phyloP scores from a whole-genome alignment of 768 basidiomycete genomes.

The Xerocomellus chrysenteron region DNA sequence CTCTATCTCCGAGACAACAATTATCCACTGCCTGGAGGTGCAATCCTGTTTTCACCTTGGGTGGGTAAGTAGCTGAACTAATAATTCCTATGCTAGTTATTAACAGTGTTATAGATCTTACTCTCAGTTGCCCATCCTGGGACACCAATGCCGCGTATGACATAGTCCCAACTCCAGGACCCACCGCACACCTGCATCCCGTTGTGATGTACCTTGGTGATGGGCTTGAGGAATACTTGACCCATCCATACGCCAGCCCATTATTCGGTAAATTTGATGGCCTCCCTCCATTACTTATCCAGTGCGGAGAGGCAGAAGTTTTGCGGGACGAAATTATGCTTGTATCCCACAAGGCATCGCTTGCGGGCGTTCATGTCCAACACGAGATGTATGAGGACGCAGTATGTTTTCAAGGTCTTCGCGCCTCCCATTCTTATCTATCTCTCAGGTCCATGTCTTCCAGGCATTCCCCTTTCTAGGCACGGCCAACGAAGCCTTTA shows the following conservation, averaged over 20 bases:
- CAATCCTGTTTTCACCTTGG: constrained; percentile 93
- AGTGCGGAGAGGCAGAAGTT: constrained; percentile 92
- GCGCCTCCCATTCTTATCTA: not conserved
- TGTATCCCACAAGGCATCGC: constrained; percentile 87
- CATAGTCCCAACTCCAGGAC: constrained; percentile 69
- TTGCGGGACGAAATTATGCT: constrained; percentile 92
- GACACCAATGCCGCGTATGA: constrained; percentile 88
- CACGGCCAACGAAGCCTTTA: constrained; percentile 61
- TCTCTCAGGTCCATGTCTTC: constrained; percentile 79
- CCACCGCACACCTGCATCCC: constrained; percentile 87
- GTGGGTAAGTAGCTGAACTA: constrained; percentile 61
- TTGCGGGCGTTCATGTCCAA: constrained; percentile 80
- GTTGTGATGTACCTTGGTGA: constrained; percentile 92
- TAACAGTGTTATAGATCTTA: constrained; percentile 59
- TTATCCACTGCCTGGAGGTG: constrained; percentile 81
- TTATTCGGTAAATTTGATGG: constrained; percentile 87
- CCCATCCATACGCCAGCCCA: constrained; percentile 95
- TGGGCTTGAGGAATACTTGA: constrained; percentile 75
- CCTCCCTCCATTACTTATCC: constrained; percentile 87
- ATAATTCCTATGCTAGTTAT: constrained; percentile 5
- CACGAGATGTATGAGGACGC: constrained; percentile 92
- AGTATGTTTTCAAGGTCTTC: constrained; percentile 44
- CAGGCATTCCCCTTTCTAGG: constrained; percentile 83
- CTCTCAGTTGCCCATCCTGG: constrained; percentile 99
- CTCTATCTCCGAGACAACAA: constrained; percentile 94